Conservation (phyloP, 1,284 basidiomycete genomes). For the Dichomitus squalens region DNA sequence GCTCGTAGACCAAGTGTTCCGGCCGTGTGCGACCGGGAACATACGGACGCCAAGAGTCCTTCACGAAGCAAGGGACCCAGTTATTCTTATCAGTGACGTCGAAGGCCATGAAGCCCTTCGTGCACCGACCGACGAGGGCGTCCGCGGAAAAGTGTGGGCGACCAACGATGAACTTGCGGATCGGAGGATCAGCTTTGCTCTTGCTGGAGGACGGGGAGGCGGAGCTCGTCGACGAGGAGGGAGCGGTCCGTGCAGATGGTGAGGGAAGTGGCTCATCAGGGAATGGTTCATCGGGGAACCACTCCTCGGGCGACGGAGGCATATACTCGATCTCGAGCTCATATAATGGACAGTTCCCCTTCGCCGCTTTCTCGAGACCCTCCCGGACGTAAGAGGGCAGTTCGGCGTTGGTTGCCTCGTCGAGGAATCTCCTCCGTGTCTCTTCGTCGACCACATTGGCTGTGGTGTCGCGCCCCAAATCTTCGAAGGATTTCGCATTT, state of each 20-base stretch:
- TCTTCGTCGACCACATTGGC: background rate
- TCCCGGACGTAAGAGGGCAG: background rate
- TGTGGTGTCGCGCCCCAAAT: slow-evolving; percentile 21
- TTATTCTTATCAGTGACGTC: background rate
- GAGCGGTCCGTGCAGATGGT: background rate
- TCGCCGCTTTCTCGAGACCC: background rate
- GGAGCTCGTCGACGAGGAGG: background rate
- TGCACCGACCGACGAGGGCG: slow-evolving; percentile 4
- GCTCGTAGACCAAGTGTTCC: slow-evolving; percentile 8
- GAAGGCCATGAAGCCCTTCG: slow-evolving; percentile 7
- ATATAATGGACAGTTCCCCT: background rate
- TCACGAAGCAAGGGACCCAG: slow-evolving; percentile 1
- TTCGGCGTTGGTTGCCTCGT: background rate
- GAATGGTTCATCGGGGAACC: background rate
- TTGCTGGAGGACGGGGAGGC: no score
- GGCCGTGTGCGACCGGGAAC: slow-evolving; percentile 2
- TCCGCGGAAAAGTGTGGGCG: slow-evolving; percentile 5
- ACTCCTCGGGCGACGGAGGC: background rate
- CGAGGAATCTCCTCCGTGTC: background rate
- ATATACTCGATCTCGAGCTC: background rate
- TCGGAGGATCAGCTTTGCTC: no score
- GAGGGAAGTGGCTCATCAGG: background rate
- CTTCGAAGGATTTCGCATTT: background rate
- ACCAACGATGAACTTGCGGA: background rate
- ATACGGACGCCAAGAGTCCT: slow-evolving; percentile 13